These are phyloP conservation scores for Pichia kudriavzevii DNA, from an alignment of 1,139 yeast genomes.

Conservation along the genomic window DNA sequence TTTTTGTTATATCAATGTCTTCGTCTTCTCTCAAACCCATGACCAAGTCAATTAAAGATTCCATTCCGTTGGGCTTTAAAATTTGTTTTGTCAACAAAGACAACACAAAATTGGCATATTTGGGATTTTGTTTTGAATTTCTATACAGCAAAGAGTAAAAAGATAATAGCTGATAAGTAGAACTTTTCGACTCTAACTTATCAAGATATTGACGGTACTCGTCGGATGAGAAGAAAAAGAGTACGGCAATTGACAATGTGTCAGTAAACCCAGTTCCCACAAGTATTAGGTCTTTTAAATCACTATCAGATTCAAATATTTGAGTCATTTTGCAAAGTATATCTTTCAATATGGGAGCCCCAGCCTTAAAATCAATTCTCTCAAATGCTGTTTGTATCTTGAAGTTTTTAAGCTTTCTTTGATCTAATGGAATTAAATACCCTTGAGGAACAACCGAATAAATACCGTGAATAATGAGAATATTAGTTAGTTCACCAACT, in stretches of 20 bases:
- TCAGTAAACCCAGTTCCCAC: conserved; percentile 74
- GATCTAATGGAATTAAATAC: conserved; percentile 60
- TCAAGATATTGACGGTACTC: conserved; percentile 25
- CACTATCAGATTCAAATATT: conserved; percentile 37
- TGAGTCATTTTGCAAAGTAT: conserved; percentile 32
- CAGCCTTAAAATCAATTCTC: conserved; percentile 19
- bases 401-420: conserved; percentile 47
- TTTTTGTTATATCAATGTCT: conserved; percentile 54
- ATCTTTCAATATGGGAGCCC: conserved; percentile 16
- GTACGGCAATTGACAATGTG: conserved; percentile 40
- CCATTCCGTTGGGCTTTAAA: conserved; percentile 47
- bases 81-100: conserved; percentile 47
- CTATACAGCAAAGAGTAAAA: conserved; percentile 47
- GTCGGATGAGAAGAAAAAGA: background rate
- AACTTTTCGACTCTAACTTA: conserved; percentile 36
- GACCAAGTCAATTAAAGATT: conserved; percentile 65
- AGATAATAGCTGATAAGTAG: conserved; percentile 54
- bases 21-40: conserved; percentile 72
- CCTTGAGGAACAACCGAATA: conserved; percentile 53
- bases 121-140: conserved; percentile 27
- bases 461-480: conserved; percentile 63
- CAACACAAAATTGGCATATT: conserved; percentile 40
- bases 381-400: conserved; percentile 21
- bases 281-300: conserved; percentile 47
- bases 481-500: conserved; percentile 55